Base-by-base conservation (phyloP, 2,329 filamentous ascomycete species). In the Zymoseptoria passerinii region DNA sequence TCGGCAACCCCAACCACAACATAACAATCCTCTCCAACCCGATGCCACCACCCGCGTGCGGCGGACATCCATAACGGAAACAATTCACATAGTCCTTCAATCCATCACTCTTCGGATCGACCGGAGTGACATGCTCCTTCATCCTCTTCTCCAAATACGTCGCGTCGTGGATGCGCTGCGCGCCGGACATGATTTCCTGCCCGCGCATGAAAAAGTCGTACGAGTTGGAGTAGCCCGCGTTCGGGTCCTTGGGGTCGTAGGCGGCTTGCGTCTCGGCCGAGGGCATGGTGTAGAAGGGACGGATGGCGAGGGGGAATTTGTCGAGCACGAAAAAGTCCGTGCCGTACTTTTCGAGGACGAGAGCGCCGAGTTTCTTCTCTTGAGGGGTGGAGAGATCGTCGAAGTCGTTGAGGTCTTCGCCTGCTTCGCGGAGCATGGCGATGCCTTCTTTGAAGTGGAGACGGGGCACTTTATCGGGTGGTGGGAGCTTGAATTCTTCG, bases 261-360 rank as follows among this genome's bases (percentile, higher is more conserved):
- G 71, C 61, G 28, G 67, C 68, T 57, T 83, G 79, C 67, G 88
- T 83, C 50, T 82, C 77, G 2, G 83, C 83, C 70, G 89, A 88
- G 56, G 89, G 85, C 78, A 92, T 90, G 61, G 92, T 91, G 76
- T 96, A 97, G 76, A 96, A 96, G 4, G 92, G 92, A 28, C 94
- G 84, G 19, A 94, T 89, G 44, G 81, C 80, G 74, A 94, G 85
- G 50, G 94, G 94, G 81, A 96, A 99, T 76, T 97, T 94, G 80
- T 97, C 92, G 62, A 99, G 83, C 20, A 95, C 87, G 78, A 96
- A 97, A 78, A 97, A 97, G 77, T 99, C 94, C 60, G 91, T 94
- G 72, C 88, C 83, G 81, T 88, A 96, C 77, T 96, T 96, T 68
- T 89, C 82, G 58, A 89, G 87, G 65, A 97, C 84, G 52, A 97